Evolutionary conservation across 352 stramenopile species (phyloP).

Genomic region (Saprolegnia parasitica): DNA sequence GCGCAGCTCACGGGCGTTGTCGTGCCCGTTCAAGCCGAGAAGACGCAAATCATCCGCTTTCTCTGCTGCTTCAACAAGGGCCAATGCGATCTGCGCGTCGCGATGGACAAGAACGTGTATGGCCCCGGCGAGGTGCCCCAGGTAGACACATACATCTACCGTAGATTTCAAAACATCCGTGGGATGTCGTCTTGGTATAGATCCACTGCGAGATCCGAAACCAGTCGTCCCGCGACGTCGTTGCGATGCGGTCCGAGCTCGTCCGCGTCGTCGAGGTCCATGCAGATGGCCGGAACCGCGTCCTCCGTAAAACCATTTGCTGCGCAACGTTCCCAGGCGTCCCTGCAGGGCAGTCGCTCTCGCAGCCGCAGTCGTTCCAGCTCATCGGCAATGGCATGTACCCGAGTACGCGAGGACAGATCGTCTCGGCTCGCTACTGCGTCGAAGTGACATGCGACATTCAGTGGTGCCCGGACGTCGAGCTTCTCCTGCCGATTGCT

Average conservation of each 20-base stretch:
- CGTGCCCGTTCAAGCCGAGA: conserved; percentile 50
- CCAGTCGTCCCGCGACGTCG: conserved; percentile 48
- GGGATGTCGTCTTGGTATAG: too few relatives aligned
- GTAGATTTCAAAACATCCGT: too few relatives aligned
- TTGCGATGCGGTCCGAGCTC: conserved; percentile 52
- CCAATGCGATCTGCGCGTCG: conserved; percentile 45
- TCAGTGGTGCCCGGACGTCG: conserved; percentile 38
- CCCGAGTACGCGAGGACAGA: conserved; percentile 43
- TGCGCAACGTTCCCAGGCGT: conserved; percentile 48
- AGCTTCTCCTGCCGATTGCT: conserved; percentile 40
- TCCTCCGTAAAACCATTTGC: conserved; percentile 43
- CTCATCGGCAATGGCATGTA: conserved; percentile 41
- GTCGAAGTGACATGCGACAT: conserved; percentile 60
- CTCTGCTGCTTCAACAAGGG: conserved; percentile 64
- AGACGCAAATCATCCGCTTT: conserved; percentile 46
- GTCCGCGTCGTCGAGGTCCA: conserved; percentile 49
- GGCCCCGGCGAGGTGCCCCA: conserved; percentile 47
- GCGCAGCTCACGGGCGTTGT: conserved; percentile 47
- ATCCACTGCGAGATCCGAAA: conserved; percentile 65
- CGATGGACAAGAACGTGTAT: conserved; percentile 74
- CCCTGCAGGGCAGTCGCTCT: conserved; percentile 32
- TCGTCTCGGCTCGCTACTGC: conserved; percentile 55
- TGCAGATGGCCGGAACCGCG: conserved; percentile 32
- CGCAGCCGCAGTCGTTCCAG: conserved; percentile 50
- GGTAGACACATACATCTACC: neutral